Conservation (phyloP, 202 grass and related monocot genomes). For the Elaeis oleifera region DNA sequence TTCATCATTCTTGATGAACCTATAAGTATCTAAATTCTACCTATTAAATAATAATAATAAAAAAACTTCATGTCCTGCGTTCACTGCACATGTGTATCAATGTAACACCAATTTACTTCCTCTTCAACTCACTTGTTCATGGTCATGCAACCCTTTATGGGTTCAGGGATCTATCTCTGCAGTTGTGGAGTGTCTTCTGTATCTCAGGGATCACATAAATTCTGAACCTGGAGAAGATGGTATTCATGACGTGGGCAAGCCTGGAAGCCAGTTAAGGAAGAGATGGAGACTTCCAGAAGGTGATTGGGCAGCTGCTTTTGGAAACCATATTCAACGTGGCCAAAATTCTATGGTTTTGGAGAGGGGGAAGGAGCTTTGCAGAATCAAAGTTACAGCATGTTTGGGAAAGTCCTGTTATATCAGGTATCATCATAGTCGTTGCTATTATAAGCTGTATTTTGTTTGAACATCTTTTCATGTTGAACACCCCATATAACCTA, state of each 20-base stretch:
- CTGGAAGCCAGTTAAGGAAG: constrained; percentile 37
- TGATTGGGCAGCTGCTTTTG: constrained; percentile 24
- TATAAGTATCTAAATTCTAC: too few species aligned
- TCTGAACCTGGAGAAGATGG: constrained; percentile 30
- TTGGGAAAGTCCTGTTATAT: constrained; percentile 36
- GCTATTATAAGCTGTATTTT: too few species aligned
- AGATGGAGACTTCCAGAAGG: constrained; percentile 65
- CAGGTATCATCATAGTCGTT: constrained; percentile 26
- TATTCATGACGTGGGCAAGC: constrained; percentile 31
- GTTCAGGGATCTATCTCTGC: constrained; percentile 70
- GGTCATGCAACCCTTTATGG: constrained; percentile 11
- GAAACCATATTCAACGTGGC: constrained; percentile 19
- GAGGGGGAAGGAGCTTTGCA: constrained; percentile 35
- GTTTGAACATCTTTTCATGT: too few species aligned
- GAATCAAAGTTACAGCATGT: constrained; percentile 40
- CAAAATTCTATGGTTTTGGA: not conserved
- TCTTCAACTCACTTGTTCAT: constrained; percentile 8
- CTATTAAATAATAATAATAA: too few species aligned
- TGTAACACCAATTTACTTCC: not conserved
- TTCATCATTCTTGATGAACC: too few species aligned
- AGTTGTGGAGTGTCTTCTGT: constrained; percentile 79
- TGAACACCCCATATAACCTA: too few species aligned
- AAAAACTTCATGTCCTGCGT: too few species aligned
- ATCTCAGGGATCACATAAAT: constrained; percentile 49
- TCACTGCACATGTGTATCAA: too few species aligned